Evolutionary conservation across 2,329 filamentous ascomycete species (phyloP).

Genomic region (Piedraia hortae): DNA sequence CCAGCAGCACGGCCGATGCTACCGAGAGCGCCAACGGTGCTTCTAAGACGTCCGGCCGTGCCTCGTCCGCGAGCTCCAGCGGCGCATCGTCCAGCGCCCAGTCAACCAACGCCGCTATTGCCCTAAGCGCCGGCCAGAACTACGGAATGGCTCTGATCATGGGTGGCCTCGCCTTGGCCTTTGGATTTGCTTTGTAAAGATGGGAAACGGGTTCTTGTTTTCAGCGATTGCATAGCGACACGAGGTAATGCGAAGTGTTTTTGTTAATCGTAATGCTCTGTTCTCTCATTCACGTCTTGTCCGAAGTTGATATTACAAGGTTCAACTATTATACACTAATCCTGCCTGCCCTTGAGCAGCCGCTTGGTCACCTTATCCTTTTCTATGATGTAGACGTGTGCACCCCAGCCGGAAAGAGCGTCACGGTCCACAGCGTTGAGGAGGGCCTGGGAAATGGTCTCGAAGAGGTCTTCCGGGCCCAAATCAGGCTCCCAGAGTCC

Average conservation of each 20-base stretch:
- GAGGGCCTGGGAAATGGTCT: constrained; percentile 88
- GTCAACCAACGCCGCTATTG: constrained; percentile 18
- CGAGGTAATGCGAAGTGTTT: no score
- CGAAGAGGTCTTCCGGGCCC: constrained; percentile 84
- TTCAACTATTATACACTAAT: no score
- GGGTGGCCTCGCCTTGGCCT: constrained; percentile 25
- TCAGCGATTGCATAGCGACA: no score
- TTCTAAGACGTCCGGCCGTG: constrained; percentile 3
- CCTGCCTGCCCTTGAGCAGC: constrained; percentile 90
- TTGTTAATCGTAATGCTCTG: no score
- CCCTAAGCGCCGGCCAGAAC: constrained; percentile 18
- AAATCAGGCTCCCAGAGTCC: constrained; percentile 92
- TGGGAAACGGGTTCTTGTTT: no score
- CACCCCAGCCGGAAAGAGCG: constrained; percentile 90
- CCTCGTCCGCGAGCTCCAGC: constrained; percentile 7
- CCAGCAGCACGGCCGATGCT: constrained; percentile 9
- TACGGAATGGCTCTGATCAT: constrained; percentile 23
- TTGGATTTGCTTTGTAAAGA: constrained; percentile 33
- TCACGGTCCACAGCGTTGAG: constrained; percentile 92
- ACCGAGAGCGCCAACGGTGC: constrained; percentile 6
- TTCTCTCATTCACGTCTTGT: no score
- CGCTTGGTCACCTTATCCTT: constrained; percentile 99
- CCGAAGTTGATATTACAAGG: no score
- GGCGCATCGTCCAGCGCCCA: constrained; percentile 8
- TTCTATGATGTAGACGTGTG: constrained; percentile 97